Evolutionary conservation across 768 basidiomycete species (phyloP), one percentile per base, ranked within the genome.

Genomic region (Termitomyces sp.): DNA sequence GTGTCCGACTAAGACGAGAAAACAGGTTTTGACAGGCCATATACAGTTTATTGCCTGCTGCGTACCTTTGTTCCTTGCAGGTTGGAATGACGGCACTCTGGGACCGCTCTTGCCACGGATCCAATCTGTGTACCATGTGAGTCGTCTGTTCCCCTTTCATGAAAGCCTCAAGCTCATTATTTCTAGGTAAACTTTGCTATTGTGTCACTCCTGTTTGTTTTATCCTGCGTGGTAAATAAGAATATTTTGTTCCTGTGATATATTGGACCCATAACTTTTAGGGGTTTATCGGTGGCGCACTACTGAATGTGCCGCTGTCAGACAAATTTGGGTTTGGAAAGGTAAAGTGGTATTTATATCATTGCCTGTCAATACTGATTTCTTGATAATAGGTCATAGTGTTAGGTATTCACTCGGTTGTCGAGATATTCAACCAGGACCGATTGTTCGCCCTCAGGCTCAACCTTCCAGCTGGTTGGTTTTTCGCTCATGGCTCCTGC

Each of bases 11-110:
- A 58, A 56, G 47, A 68, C 63, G 2, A 61, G 58, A 22, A 62
- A 66, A 29, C 69, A 74, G 47, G 66, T 62, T 7, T 41, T 45
- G 16, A 57, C 55, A 13, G 67, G 64, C 31, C 65, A 65, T 22
- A 64, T 86, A 28, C 86, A 88, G 59, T 82, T 86, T 57, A 61
- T 70, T 16, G 68, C 83, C 0, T 71, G 85, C 34, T 88, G 85
- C 60, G 82, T 75, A 72, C 72, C 75, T 13, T 51, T 87, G 50
- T 85, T 86, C 57, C 69, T 89, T 29, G 59, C 54, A n/a, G 59
- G 59, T 6, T 60, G 59, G 59, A 56, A 56, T 20, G 54, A 60
- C 13, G 59, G 59, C 46, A 60, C 46, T 5, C 34, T 60, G 18
- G 59, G 59, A 24, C 59, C 59, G 3, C 59, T 60, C 28, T 37